Conservation (phyloP, 139 green algal species). For the Closterium sp. region DNA sequence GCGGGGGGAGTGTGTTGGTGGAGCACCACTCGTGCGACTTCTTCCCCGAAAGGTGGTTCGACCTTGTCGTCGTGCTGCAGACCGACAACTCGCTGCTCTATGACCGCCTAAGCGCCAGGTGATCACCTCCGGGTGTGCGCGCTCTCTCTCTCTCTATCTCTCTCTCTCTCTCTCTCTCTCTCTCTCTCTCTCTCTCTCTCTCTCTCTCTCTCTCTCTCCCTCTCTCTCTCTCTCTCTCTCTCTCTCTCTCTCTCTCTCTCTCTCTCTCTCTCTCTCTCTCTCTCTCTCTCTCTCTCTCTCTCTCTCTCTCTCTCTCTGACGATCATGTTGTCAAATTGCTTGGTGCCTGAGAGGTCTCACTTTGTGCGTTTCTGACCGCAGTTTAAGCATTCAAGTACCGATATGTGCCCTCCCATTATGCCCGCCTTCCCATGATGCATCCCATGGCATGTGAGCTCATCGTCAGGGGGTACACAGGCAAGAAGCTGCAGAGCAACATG, state of each 20-base stretch:
- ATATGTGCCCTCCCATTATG: not conserved
- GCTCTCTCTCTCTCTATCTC: too few species aligned
- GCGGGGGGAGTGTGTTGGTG: conserved; percentile 81
- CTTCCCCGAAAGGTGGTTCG: conserved; percentile 97
- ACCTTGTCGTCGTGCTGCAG: conserved; percentile 91
- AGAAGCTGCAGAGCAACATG: conserved; percentile 93
- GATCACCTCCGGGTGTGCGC: not conserved
- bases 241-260: not conserved
- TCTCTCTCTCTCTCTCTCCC: too few species aligned
- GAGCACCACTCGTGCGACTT: conserved; percentile 98
- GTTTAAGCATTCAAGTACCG: not conserved
- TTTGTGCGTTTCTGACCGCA: not conserved
- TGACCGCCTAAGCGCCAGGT: conserved; percentile 67
- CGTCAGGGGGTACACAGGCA: conserved; percentile 74
- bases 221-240: too few species aligned
- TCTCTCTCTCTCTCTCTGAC: too few species aligned
- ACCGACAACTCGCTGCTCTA: conserved; percentile 88
- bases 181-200: too few species aligned
- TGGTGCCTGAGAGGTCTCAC: too few species aligned
- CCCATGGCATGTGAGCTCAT: too few species aligned
- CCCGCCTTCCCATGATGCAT: not conserved
- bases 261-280: too few species aligned
- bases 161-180: too few species aligned
- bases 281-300: too few species aligned
- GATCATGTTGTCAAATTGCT: too few species aligned